Percentiles rank a stretch among this genome's conserved stretches.
These are phyloP conservation scores for Pelargonium citronellum DNA, from an alignment of 441 rosid species.

Conservation along the genomic window DNA sequence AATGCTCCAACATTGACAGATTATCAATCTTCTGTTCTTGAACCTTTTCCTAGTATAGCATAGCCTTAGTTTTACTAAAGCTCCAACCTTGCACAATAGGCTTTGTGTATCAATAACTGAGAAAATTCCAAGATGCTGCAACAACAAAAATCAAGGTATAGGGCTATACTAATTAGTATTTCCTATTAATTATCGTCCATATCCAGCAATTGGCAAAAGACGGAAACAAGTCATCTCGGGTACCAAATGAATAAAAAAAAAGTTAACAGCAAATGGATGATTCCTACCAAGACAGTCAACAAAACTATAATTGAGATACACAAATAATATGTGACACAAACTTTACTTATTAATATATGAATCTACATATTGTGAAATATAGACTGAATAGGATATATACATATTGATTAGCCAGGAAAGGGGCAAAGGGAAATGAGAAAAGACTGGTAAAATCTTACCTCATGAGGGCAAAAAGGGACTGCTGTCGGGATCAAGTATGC, in stretches of 20 bases:
- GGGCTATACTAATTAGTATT: too few species aligned
- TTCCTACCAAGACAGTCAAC: neutral
- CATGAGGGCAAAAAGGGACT: slow-evolving; percentile 31
- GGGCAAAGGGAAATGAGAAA: slow-evolving; percentile 1
- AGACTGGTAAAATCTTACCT: slow-evolving; percentile 18
- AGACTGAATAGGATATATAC: neutral
- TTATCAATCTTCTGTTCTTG: neutral
- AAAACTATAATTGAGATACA: neutral
- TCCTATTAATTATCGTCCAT: too few species aligned
- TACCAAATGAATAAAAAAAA: neutral
- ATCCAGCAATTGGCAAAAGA: too few species aligned
- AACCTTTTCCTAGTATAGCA: neutral
- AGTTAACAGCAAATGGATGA: too few species aligned
- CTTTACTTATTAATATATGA: neutral
- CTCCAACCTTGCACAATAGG: too few species aligned
- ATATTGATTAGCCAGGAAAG: neutral
- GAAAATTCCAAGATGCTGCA: too few species aligned
- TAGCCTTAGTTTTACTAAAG: neutral
- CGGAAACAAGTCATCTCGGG: neutral
- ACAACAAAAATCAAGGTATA: too few species aligned
- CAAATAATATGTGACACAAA: neutral
- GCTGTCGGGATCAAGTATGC: slow-evolving; percentile 53
- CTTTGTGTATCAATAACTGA: too few species aligned
- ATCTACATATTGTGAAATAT: neutral
- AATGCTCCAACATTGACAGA: neutral